phyloP scores from a whole-genome alignment of 2,329 filamentous ascomycete species.

The Scedosporium aurantiacum region DNA sequence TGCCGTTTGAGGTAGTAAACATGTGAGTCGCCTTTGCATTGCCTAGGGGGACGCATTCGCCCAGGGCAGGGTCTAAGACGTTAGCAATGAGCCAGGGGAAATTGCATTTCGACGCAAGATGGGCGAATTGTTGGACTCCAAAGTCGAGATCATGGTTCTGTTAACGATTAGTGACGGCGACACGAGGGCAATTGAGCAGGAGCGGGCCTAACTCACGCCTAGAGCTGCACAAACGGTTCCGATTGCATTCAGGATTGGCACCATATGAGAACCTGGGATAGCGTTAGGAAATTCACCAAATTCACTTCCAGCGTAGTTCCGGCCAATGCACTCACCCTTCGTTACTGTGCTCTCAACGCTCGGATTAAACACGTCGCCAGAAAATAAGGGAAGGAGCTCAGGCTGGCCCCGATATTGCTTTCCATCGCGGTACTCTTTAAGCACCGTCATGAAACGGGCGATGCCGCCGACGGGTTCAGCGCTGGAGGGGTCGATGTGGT shows the following conservation, averaged over 20 bases:
- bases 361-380: slow-evolving; percentile 86
- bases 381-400: slow-evolving; percentile 68
- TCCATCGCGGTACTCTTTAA: slow-evolving; percentile 61
- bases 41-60: slow-evolving; percentile 62
- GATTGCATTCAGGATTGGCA: slow-evolving; percentile 68
- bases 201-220: slow-evolving; percentile 46
- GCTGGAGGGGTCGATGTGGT: slow-evolving; percentile 67
- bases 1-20: slow-evolving; percentile 68
- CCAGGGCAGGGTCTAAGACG: slow-evolving; percentile 72
- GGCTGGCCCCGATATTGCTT: slow-evolving; percentile 52
- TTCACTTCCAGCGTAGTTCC: neutral
- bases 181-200: neutral
- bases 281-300: neutral
- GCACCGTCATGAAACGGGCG: slow-evolving; percentile 67
- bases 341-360: slow-evolving; percentile 81
- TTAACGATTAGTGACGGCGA: neutral
- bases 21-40: slow-evolving; percentile 66
- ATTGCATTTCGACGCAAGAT: slow-evolving; percentile 61
- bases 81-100: slow-evolving; percentile 91
- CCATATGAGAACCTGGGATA: slow-evolving; percentile 63
- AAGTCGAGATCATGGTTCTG: slow-evolving; percentile 91
- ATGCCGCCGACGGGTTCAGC: slow-evolving; percentile 76
- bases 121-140: slow-evolving; percentile 67
- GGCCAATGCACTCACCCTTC: slow-evolving; percentile 46
- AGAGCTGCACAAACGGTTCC: slow-evolving; percentile 73